phyloP scores from a whole-genome alignment of 257 asterid genomes.

The Solanum chilense region DNA sequence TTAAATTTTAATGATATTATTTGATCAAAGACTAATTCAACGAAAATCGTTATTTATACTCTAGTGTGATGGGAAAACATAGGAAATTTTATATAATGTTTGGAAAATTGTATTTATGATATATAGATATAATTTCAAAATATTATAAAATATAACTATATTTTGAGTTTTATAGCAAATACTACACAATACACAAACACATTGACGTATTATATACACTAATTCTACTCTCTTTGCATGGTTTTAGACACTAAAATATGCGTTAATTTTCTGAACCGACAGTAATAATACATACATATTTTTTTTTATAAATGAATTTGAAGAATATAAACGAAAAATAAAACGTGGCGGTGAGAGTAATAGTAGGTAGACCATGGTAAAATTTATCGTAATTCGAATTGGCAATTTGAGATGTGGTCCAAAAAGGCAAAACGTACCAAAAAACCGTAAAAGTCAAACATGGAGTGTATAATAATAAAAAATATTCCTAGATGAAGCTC shows the following conservation, averaged over 20 bases:
- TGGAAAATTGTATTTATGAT: neutral
- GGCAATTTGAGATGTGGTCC: neutral
- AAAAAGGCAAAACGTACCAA: neutral
- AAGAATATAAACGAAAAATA: neutral
- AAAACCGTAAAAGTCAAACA: neutral
- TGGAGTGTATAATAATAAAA: neutral
- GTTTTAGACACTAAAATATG: too few species aligned
- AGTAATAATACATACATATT: too few species aligned
- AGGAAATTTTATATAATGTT: too few species aligned
- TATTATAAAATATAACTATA: too few species aligned
- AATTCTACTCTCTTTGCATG: too few species aligned
- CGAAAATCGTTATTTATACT: neutral
- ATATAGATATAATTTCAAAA: too few species aligned
- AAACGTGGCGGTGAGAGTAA: neutral
- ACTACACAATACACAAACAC: neutral
- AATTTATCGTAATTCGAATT: neutral
- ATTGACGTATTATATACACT: neutral
- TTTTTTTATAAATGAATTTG: too few species aligned
- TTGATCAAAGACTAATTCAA: neutral
- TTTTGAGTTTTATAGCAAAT: too few species aligned
- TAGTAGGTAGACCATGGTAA: neutral
- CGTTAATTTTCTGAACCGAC: neutral
- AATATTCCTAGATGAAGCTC: neutral
- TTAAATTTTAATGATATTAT: neutral
- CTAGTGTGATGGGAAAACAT: neutral